phyloP scores from a whole-genome alignment of 2,329 filamentous ascomycete genomes.

The Colletotrichum phormii region DNA sequence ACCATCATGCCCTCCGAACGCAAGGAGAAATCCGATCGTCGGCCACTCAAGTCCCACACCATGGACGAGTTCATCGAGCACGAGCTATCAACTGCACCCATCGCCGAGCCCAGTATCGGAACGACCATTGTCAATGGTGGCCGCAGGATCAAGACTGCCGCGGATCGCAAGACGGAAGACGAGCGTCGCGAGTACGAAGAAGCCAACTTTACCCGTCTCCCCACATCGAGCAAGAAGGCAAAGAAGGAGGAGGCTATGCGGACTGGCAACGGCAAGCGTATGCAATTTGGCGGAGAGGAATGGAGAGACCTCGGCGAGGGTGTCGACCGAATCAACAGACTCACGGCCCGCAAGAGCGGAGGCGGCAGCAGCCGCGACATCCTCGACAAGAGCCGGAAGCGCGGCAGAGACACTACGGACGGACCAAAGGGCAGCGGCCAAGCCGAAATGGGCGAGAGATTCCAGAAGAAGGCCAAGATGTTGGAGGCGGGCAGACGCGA shows the following conservation, averaged over 20 bases:
- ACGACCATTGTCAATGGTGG: conserved; percentile 87
- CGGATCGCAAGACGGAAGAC: conserved; percentile 80
- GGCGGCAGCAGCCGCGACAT: conserved; percentile 67
- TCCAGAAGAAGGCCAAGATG: conserved; percentile 75
- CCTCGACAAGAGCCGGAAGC: conserved; percentile 88
- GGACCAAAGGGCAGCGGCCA: conserved; percentile 74
- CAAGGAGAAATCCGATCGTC: conserved; percentile 70
- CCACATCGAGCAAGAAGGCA: conserved; percentile 90
- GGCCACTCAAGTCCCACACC: conserved; percentile 79
- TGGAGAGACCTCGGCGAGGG: conserved; percentile 89
- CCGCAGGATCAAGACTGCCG: conserved; percentile 80
- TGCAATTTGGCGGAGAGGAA: conserved; percentile 90
- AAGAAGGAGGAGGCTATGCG: conserved; percentile 71
- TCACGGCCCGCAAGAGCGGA: conserved; percentile 78
- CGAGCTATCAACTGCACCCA: conserved; percentile 84
- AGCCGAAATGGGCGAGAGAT: conserved; percentile 77
- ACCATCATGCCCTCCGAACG: conserved; percentile 82
- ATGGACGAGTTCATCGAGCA: conserved; percentile 92
- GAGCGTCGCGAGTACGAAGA: conserved; percentile 92
- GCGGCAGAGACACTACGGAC: conserved; percentile 75
- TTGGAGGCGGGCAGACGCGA: conserved; percentile 59
- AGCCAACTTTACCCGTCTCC: conserved; percentile 88
- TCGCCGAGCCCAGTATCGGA: conserved; percentile 90
- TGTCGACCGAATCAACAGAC: conserved; percentile 84
- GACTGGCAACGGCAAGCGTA: conserved; percentile 61